Conservation (phyloP, 768 basidiomycete species). For the Calvatia gigantea region DNA sequence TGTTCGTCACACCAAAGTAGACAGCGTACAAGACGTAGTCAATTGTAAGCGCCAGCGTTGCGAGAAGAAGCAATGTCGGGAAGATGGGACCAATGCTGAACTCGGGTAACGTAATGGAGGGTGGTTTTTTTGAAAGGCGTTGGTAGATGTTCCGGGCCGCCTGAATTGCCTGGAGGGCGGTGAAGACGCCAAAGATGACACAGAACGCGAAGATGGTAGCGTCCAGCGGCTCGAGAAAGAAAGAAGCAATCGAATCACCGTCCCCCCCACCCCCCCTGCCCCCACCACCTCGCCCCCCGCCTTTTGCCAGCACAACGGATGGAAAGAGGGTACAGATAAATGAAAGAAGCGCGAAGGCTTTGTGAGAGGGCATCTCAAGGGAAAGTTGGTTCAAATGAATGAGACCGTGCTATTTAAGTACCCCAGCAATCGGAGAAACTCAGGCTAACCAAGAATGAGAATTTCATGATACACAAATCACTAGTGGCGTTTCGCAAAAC, state of each 20-base stretch:
- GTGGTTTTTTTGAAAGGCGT: neutral
- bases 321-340: neutral
- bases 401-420: too few relatives aligned
- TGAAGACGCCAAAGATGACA: neutral
- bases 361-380: too few relatives aligned
- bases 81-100: neutral
- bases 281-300: neutral
- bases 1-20: neutral
- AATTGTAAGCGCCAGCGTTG: neutral
- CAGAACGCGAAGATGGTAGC: constrained; percentile 1
- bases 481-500: too few relatives aligned
- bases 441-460: too few relatives aligned
- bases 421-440: too few relatives aligned
- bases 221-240: neutral
- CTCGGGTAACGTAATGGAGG: neutral
- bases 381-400: too few relatives aligned
- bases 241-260: neutral
- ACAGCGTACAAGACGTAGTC: neutral
- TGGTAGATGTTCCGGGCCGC: neutral
- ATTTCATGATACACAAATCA: too few relatives aligned
- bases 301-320: neutral
- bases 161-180: neutral
- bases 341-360: neutral
- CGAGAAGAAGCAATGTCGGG: constrained; percentile 4
- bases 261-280: neutral